Evolutionary conservation across 140 eudicot genomes (phyloP), one percentile per base, ranked within the genome.

Genomic region (Flaveria floridana): DNA sequence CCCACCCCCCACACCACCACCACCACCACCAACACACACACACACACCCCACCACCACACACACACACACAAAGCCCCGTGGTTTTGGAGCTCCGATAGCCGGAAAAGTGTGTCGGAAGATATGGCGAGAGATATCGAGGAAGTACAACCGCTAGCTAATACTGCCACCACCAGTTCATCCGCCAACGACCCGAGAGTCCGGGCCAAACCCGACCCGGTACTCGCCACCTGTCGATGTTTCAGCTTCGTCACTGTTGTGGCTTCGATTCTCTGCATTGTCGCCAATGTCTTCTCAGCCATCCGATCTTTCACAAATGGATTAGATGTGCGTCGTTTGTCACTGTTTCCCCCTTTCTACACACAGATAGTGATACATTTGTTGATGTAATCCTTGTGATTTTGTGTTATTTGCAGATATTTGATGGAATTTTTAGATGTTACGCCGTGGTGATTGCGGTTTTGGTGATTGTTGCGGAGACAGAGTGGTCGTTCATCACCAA

Each of bases 361-460:
- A 67, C 61, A 16, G 21, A 48, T 39, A 20, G 41, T 14, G 30
- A 44, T 66, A 2, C 28, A 3, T 68, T 65, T 1, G 2, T 8
- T 20, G 65, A 26, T 57, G 6, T 26, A 34, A 26, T 30, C 18
- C 58, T 2, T 75, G n/a, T 37, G 13, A 71, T 26, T 4, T 39
- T 50, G 7, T 65, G 58, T 71, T 30, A 7, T 59, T 10, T 67
- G 71, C 57, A 94, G 99, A 76, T 90, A 61, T 94, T 94, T 78
- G 99, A 94, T 61, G 99, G 96, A 3, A 87, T 94, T 37, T 94
- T 90, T 76, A 88, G 99, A 71, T 90, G 97, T 80, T 94, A 94
- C 30, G 97, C 99, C 1, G 96, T 94, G 53, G 76, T 48, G 41
- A 74, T 94, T 66, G 97, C 92, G 50, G 65, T 87, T 21, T 39